Conservation (phyloP, 805 yeast species). For the Candida methanosorbosa region DNA sequence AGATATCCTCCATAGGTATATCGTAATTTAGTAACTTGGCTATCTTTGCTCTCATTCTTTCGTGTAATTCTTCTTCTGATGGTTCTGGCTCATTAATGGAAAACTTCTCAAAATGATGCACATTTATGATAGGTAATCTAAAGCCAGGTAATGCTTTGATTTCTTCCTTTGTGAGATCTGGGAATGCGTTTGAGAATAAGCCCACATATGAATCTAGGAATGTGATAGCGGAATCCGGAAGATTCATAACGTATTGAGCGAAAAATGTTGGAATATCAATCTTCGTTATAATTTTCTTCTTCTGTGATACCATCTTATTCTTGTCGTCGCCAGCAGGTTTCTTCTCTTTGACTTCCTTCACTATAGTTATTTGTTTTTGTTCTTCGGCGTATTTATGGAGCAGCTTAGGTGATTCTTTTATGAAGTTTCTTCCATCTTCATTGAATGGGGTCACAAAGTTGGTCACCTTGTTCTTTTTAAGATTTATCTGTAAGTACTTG, state of each 20-base stretch:
- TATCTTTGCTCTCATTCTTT: slow-evolving; percentile 53
- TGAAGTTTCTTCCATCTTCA: slow-evolving; percentile 78
- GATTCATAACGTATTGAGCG: slow-evolving; percentile 84
- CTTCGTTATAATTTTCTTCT: slow-evolving; percentile 18
- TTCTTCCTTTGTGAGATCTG: slow-evolving; percentile 26
- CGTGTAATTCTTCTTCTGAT: slow-evolving; percentile 52
- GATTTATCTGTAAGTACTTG: slow-evolving; percentile 60
- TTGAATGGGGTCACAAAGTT: slow-evolving; percentile 56
- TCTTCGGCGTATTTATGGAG: slow-evolving; percentile 37
- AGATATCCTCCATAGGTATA: slow-evolving; percentile 37
- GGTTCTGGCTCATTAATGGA: slow-evolving; percentile 72
- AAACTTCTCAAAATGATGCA: slow-evolving; percentile 88
- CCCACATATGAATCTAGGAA: slow-evolving; percentile 77
- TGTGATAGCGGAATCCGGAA: slow-evolving; percentile 87
- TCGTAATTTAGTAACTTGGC: slow-evolving; percentile 36
- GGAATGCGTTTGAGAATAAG: slow-evolving; percentile 37
- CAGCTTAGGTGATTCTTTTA: slow-evolving; percentile 46
- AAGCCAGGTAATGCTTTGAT: slow-evolving; percentile 34
- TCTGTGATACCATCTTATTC: slow-evolving; percentile 4
- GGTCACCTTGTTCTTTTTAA: slow-evolving; percentile 51
- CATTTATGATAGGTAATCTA: slow-evolving; percentile 68
- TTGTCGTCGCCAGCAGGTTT: slow-evolving; percentile 4
- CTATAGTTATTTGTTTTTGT: slow-evolving; percentile 28
- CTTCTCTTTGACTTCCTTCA: slow-evolving; percentile 18
- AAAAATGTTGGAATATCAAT: slow-evolving; percentile 43